phyloP scores from a whole-genome alignment of 2,329 filamentous ascomycete genomes.

The Alternaria angustiovoidea region DNA sequence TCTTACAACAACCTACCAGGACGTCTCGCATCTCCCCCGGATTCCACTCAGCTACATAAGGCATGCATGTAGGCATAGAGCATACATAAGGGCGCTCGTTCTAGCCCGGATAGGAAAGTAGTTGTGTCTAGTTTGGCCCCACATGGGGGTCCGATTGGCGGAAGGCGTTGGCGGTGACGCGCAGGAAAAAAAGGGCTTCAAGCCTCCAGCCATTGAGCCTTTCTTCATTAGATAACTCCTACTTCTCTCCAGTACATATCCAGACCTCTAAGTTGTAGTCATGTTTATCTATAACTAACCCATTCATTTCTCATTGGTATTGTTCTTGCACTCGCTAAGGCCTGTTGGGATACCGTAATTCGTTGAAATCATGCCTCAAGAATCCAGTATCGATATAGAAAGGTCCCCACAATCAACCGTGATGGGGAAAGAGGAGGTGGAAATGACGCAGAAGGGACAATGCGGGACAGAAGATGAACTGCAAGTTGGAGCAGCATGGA shows the following conservation, averaged over 20 bases:
- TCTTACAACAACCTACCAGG: neutral
- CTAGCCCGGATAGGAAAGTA: constrained; percentile 5
- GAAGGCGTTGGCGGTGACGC: constrained; percentile 7
- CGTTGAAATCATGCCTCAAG: neutral
- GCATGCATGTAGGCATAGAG: constrained; percentile 1
- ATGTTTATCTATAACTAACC: neutral
- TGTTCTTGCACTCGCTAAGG: neutral
- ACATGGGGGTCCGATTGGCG: constrained; percentile 1
- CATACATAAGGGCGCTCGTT: constrained; percentile 2
- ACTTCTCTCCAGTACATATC: neutral
- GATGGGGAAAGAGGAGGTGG: neutral
- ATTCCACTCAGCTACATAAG: neutral
- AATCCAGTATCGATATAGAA: neutral
- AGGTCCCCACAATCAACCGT: neutral
- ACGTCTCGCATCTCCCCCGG: neutral
- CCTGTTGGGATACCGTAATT: neutral
- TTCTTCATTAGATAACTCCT: neutral
- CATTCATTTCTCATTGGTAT: neutral
- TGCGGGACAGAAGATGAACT: neutral
- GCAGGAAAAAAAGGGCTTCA: constrained; percentile 11
- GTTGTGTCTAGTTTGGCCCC: neutral
- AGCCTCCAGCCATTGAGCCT: neutral
- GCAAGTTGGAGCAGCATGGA: constrained; percentile 6
- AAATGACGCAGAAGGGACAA: neutral
- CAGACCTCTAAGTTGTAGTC: neutral